Percentiles rank a stretch among this genome's conserved stretches.
phyloP scores from a whole-genome alignment of 768 basidiomycete species.

The Tylopilus balloui region DNA sequence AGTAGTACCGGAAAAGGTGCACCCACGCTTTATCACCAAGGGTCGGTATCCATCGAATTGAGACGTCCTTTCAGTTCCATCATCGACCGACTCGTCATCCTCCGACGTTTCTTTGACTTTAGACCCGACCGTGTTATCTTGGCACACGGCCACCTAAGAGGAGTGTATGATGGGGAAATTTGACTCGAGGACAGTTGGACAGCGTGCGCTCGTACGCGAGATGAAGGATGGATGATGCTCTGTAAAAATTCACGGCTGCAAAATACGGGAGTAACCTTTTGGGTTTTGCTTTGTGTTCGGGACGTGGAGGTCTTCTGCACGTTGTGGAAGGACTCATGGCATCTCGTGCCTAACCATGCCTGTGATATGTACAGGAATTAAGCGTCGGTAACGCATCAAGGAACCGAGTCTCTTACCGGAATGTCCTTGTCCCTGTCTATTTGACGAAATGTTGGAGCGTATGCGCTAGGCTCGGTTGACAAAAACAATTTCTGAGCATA shows the following conservation, averaged over 20 bases:
- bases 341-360: conserved; percentile 3
- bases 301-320: background rate
- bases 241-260: conserved; percentile 1
- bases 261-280: background rate
- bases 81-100: conserved; percentile 8
- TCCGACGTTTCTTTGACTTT: conserved; percentile 4
- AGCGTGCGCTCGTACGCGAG: background rate
- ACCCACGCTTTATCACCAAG: background rate
- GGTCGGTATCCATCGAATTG: conserved; percentile 11
- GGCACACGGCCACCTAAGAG: conserved; percentile 17
- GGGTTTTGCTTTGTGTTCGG: background rate
- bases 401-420: conserved; percentile 1
- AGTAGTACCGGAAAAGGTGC: conserved; percentile 2
- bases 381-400: background rate
- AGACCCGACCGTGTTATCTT: conserved; percentile 15
- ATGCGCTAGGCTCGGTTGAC: background rate
- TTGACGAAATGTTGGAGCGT: background rate
- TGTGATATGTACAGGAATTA: background rate
- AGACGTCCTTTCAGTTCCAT: conserved; percentile 10
- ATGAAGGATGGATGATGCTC: background rate
- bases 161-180: background rate
- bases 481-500: conserved; percentile 4
- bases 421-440: background rate
- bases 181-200: background rate
- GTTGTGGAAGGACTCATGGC: background rate